Base-by-base conservation (phyloP, 257 asterid species). In the Lavandula angustifolia region DNA sequence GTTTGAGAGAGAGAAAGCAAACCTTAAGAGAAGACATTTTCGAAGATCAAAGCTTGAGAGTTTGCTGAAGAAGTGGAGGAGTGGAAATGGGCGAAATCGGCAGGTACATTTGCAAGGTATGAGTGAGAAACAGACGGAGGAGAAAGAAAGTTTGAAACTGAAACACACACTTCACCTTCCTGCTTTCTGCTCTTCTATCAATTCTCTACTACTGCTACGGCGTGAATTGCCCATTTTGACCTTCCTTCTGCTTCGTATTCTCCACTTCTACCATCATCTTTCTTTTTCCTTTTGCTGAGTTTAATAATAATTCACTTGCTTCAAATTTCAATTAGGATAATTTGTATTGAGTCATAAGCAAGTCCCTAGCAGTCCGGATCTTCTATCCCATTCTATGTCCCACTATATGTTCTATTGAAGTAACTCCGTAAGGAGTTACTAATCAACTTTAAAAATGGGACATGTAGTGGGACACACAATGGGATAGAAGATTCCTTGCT, bases 141-240 rank as follows among this genome's bases (percentile, higher is more conserved):
- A 47, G 44, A 31, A 38, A 44, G 61, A 64, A 61, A 73, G 55
- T 66, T 72, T 42, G 79, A 77, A 74, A 77, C 78, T 67, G 82
- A 76, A 66, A 79, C 75, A 73, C 81, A 73, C 85, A 73, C 80
- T 80, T 76, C 82, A 74, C 81, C 85, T 74, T 64, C 82, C 78
- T 73, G 68, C 68, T 73, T 65, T 76, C 77, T 73, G 75, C 75
- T 73, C 73, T n/a, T 66, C 63, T 18, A 69, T 73, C 76, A 76
- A 73, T 80, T 76, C 72, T 71, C 81, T 71, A 76, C 76, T 67
- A 75, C 71, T 60, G 75, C 66, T 41, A 1, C 3, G 16, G 14
- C 32, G 6, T 52, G 0, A 69, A 75, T 52, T 75, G 62, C n/a
- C 84, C 0, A 0, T 55, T 68, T 35, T 79, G 44, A 17, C 82